Evolutionary conservation across 2,329 filamentous ascomycete genomes (phyloP).

Genomic region (Ramichloridium luteum): DNA sequence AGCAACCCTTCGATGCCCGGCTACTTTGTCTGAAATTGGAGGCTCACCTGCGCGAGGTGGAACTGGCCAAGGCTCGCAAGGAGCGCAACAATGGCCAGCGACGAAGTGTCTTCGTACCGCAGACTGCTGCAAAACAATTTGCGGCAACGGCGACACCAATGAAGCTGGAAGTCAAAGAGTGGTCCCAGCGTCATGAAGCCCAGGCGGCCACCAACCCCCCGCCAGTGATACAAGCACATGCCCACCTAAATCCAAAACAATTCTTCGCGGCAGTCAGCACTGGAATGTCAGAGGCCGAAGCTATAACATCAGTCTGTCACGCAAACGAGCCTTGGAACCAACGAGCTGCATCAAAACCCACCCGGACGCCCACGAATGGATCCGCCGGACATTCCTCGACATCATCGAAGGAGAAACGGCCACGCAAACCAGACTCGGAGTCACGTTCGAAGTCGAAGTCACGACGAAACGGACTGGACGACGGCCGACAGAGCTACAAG

Average conservation of each 20-base stretch:
- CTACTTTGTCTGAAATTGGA: constrained; percentile 14
- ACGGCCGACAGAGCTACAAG: background rate
- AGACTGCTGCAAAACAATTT: constrained; percentile 10
- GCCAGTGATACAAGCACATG: background rate
- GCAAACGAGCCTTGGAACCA: background rate
- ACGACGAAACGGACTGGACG: background rate
- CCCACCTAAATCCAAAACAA: constrained; percentile 1
- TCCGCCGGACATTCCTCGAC: no score
- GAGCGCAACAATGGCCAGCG: constrained; percentile 7
- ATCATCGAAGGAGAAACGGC: no score
- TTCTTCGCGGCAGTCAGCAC: constrained; percentile 1
- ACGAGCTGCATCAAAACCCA: background rate
- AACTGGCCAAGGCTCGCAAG: constrained; percentile 5
- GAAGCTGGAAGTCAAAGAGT: background rate
- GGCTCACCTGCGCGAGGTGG: constrained; percentile 11
- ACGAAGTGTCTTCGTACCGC: constrained; percentile 8
- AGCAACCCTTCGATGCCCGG: constrained; percentile 7
- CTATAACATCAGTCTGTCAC: background rate
- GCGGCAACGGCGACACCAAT: constrained; percentile 9
- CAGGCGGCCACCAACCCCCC: background rate
- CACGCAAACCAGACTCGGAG: no score
- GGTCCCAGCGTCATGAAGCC: no score
- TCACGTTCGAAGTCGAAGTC: no score
- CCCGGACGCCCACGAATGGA: no score
- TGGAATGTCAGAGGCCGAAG: constrained; percentile 1